Evolutionary conservation across 805 yeast species (phyloP).

Genomic region (Kregervanrija delftensis): DNA sequence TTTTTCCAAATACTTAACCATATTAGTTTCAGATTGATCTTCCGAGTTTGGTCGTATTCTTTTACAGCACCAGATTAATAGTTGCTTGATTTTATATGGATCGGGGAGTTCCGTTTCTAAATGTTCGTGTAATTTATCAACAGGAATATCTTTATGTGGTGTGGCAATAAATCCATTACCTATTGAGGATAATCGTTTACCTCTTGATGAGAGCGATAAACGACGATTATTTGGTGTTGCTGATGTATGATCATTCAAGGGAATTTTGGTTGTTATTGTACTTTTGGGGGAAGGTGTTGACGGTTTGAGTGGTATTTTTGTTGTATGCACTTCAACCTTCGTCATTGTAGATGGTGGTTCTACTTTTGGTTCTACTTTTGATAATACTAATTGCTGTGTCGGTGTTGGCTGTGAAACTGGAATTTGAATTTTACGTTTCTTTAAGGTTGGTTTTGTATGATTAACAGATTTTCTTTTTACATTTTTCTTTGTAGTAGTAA

Average conservation of each 20-base stretch:
- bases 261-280: not conserved
- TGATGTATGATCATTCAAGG: constrained; percentile 3
- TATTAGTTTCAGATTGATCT: no score
- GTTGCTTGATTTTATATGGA: constrained; percentile 65
- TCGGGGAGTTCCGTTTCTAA: constrained; percentile 58
- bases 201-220: constrained; percentile 50
- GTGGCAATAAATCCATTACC: constrained; percentile 66
- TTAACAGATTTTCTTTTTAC: no score
- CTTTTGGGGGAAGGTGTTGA: no score
- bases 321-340: not conserved
- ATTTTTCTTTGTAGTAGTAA: not conserved
- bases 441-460: no score
- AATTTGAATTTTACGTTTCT: no score
- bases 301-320: no score
- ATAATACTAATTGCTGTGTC: no score
- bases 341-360: not conserved
- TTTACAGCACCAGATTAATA: constrained; percentile 61
- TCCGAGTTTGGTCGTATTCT: constrained; percentile 18
- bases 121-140: constrained; percentile 51
- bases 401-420: no score
- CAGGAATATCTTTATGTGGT: constrained; percentile 58
- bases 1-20: constrained; percentile 9
- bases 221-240: constrained; percentile 26
- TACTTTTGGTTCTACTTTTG: not conserved
- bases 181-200: constrained; percentile 65